Evolutionary conservation across 2,329 filamentous ascomycete genomes (phyloP).

Genomic region (Penicillium sp.): DNA sequence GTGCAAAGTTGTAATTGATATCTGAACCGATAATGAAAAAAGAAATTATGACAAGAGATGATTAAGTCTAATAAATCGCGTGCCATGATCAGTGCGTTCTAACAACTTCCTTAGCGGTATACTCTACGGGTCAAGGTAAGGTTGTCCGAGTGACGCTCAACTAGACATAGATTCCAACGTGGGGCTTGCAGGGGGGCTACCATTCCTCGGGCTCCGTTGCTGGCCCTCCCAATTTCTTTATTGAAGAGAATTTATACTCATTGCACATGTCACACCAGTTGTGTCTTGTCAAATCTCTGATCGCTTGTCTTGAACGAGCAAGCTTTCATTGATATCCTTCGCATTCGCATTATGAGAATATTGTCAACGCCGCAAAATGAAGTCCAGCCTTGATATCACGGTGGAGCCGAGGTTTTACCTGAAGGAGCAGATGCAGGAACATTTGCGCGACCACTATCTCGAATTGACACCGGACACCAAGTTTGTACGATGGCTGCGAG

Average conservation of each 20-base stretch:
- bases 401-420: slow-evolving; percentile 14
- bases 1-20: not conserved
- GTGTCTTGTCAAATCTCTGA: not conserved
- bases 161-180: not conserved
- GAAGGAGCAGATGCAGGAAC: slow-evolving; percentile 18
- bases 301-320: not conserved
- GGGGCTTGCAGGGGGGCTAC: not conserved
- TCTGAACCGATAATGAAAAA: not conserved
- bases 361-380: slow-evolving; percentile 8
- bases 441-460: slow-evolving; percentile 26
- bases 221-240: not conserved
- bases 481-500: slow-evolving; percentile 31
- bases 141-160: not conserved
- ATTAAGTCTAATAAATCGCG: not conserved
- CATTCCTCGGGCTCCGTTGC: not conserved
- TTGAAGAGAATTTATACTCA: not conserved
- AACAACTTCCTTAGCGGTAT: not conserved
- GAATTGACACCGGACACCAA: slow-evolving; percentile 30
- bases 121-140: not conserved
- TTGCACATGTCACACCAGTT: not conserved
- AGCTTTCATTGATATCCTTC: not conserved
- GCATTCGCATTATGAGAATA: not conserved
- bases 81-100: no score
- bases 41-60: not conserved
- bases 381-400: slow-evolving; percentile 4